A percentile compares a stretch with the other conserved stretches of the same genome.
These are phyloP conservation scores for Musa balbisiana DNA, from an alignment of 202 grass and related monocot species.

Conservation along the genomic window DNA sequence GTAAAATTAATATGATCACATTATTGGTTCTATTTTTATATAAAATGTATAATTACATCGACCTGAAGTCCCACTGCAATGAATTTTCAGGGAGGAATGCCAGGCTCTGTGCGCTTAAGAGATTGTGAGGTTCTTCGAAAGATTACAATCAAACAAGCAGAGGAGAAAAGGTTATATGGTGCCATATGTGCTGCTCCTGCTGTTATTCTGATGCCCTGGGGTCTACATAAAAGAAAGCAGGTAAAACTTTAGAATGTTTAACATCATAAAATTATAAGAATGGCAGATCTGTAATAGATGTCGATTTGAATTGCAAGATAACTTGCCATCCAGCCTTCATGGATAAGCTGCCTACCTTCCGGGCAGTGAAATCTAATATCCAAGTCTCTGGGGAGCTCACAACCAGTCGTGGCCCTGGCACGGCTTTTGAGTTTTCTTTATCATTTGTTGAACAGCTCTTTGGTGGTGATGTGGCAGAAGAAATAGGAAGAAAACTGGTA, in stretches of 20 bases:
- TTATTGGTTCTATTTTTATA: too few relatives aligned
- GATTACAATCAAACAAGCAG: constrained; percentile 69
- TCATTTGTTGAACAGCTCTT: constrained; percentile 88
- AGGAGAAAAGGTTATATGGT: constrained; percentile 75
- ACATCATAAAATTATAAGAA: not conserved
- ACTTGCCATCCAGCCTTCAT: constrained; percentile 90
- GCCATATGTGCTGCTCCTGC: constrained; percentile 88
- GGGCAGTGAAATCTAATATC: constrained; percentile 71
- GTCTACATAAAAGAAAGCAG: constrained; percentile 74
- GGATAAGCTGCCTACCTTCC: constrained; percentile 72
- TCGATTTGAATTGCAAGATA: constrained; percentile 45
- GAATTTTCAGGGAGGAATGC: constrained; percentile 70
- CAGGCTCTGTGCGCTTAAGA: constrained; percentile 81
- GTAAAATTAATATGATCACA: too few relatives aligned
- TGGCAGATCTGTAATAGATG: not conserved
- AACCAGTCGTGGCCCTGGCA: constrained; percentile 82
- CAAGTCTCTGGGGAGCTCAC: constrained; percentile 83
- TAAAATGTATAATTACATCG: not conserved
- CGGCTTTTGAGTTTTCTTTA: constrained; percentile 68
- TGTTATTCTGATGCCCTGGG: constrained; percentile 75
- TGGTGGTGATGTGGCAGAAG: constrained; percentile 45
- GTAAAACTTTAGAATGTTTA: constrained; percentile 31
- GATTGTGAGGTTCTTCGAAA: constrained; percentile 61
- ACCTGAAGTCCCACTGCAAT: not conserved
- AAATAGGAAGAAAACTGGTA: constrained; percentile 50